phyloP scores from a whole-genome alignment of 805 yeast species.

The Wickerhamiella lipophila region DNA sequence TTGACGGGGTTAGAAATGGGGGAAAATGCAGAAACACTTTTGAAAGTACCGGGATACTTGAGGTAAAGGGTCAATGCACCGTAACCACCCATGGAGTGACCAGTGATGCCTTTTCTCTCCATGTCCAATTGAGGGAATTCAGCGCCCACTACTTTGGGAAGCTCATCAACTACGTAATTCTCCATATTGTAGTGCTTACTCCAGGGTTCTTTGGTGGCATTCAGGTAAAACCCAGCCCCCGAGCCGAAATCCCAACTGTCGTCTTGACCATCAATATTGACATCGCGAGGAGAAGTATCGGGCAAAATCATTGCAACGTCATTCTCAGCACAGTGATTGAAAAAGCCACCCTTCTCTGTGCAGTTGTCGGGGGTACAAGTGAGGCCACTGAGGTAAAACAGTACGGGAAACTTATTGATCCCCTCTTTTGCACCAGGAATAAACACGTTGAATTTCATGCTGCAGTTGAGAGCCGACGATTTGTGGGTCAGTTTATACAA shows the following conservation, averaged over 20 bases:
- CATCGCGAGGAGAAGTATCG: conserved; percentile 93
- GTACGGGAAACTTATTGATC: conserved; percentile 45
- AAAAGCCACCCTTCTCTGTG: conserved; percentile 71
- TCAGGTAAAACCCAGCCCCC: conserved; percentile 90
- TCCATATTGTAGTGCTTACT: conserved; percentile 70
- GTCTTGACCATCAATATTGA: conserved; percentile 61
- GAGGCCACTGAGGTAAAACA: conserved; percentile 73
- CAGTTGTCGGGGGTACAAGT: conserved; percentile 92
- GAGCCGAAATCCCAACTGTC: conserved; percentile 84
- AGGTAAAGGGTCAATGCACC: conserved; percentile 72
- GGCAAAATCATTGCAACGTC: conserved; percentile 88
- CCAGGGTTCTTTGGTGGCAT: conserved; percentile 70
- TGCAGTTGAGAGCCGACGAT: conserved; percentile 49
- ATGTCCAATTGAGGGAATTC: conserved; percentile 39
- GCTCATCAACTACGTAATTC: conserved; percentile 63
- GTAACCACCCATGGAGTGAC: conserved; percentile 98
- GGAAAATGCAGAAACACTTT: conserved; percentile 77
- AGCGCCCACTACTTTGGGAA: conserved; percentile 40
- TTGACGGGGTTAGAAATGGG: conserved; percentile 74
- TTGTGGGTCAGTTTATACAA: conserved; percentile 63
- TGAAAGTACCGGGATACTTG: conserved; percentile 57
- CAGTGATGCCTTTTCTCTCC: conserved; percentile 60
- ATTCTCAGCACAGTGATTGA: conserved; percentile 60
- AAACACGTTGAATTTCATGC: conserved; percentile 75
- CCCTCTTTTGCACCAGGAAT: conserved; percentile 41